Conservation (phyloP, 2,329 filamentous ascomycete species). For the Aureobasidium sp. region DNA sequence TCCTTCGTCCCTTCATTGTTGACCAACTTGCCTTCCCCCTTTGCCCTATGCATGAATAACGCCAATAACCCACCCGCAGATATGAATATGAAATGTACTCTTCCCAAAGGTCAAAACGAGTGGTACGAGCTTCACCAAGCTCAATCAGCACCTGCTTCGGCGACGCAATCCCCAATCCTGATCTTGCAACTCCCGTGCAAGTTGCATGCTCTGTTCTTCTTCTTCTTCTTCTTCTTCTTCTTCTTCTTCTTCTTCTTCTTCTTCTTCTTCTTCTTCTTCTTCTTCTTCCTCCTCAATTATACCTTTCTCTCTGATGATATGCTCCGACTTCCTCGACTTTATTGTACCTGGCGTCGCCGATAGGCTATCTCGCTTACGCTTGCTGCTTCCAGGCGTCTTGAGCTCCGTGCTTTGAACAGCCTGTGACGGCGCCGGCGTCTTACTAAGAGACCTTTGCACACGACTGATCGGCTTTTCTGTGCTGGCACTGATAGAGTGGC, state of each 20-base stretch:
- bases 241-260: no score
- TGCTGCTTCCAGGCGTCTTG: constrained; percentile 17
- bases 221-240: no score
- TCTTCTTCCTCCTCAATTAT: constrained; percentile 20
- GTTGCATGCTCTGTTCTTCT: constrained; percentile 22
- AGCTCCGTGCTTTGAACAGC: not conserved
- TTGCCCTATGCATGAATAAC: not conserved
- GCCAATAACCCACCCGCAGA: not conserved
- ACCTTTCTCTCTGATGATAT: constrained; percentile 18
- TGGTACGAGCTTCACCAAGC: not conserved
- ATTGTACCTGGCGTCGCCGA: constrained; percentile 21
- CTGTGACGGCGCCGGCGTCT: constrained; percentile 13
- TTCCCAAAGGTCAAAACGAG: not conserved
- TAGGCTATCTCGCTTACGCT: constrained; percentile 25
- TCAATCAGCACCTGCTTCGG: not conserved
- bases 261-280: no score
- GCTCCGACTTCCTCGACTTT: constrained; percentile 19
- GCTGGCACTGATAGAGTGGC: not conserved
- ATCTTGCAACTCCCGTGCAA: constrained; percentile 25
- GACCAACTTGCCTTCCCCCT: not conserved
- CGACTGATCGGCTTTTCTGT: not conserved
- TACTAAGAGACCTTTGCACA: constrained; percentile 2
- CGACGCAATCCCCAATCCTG: constrained; percentile 13
- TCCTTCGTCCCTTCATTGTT: not conserved
- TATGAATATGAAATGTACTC: not conserved